These are phyloP conservation scores for Pyrenophora teres DNA, from an alignment of 2,329 filamentous ascomycete species.

Conservation along the genomic window DNA sequence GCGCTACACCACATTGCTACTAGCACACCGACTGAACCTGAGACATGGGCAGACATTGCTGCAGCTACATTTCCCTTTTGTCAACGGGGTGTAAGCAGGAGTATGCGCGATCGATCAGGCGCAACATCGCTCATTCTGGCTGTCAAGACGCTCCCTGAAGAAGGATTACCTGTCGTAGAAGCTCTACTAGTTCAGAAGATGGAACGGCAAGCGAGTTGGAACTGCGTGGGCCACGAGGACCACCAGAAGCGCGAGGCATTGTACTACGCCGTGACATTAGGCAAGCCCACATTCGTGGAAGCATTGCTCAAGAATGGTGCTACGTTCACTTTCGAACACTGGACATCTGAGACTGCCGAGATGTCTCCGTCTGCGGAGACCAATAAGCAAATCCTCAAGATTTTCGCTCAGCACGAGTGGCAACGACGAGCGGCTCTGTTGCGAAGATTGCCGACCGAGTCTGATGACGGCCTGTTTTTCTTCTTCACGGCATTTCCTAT, in stretches of 20 bases:
- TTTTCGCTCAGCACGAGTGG: slow-evolving; percentile 38
- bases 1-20: slow-evolving; percentile 40
- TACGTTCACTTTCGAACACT: slow-evolving; percentile 32
- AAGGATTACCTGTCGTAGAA: slow-evolving; percentile 36
- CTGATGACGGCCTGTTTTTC: slow-evolving; percentile 6
- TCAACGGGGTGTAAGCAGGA: slow-evolving; percentile 37
- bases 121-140: slow-evolving; percentile 44
- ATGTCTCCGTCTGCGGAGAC: slow-evolving; percentile 11
- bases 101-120: slow-evolving; percentile 40
- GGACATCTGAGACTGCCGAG: slow-evolving; percentile 20
- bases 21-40: slow-evolving; percentile 26
- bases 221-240: slow-evolving; percentile 41
- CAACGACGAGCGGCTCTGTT: slow-evolving; percentile 23
- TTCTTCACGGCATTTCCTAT: slow-evolving; percentile 27
- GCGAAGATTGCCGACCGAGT: slow-evolving; percentile 19
- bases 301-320: slow-evolving; percentile 36
- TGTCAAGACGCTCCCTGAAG: slow-evolving; percentile 34
- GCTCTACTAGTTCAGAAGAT: slow-evolving; percentile 26
- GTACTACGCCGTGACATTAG: slow-evolving; percentile 34
- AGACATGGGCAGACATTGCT: slow-evolving; percentile 37
- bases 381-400: slow-evolving; percentile 26
- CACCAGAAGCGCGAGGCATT: slow-evolving; percentile 34
- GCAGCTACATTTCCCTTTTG: slow-evolving; percentile 32
- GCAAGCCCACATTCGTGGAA: slow-evolving; percentile 34
- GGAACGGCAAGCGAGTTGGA: slow-evolving; percentile 24